Base-by-base conservation (phyloP, 2,329 filamentous ascomycete species). In the Arthrobotrys sinensis region DNA sequence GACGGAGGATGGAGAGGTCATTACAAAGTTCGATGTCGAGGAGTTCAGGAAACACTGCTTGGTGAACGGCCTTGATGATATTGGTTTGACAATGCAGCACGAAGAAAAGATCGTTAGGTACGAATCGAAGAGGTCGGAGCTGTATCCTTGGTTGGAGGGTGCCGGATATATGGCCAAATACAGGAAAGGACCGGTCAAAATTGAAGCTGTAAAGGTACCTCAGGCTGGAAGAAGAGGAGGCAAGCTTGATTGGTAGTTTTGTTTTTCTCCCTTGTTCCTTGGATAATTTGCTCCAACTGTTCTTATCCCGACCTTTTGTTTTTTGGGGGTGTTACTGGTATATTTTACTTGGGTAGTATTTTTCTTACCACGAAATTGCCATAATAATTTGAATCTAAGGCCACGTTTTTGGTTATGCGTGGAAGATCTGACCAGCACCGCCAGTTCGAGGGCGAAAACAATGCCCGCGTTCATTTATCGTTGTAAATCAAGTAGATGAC, bases 31-130 rank as follows among this genome's bases (percentile, higher is more conserved):
- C 83, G 92, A 97, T 0, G 92, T 97, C 4, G 95, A 98, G 83
- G 90, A 92, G 85, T 98, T 98, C 88, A 88, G 94, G 84, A 97
- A 96, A 86, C 93, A 98, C 86, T 98, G 95, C 85, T 86, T 98
- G 63, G 85, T 97, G 82, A 97, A 98, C 83, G 95, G 95, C 0
- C 90, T 98, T 8, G 95, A 98, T 83, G 96, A 98, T 82, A 98
- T 98, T 82, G 95, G 95, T 40, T 86, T 98, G 80, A 98, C 95
- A 4, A 93, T 97, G 88, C 93, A 96, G 86, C 89, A 93, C 86
- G 94, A 96, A 80, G 91, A 94, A 79, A 94, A 97, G 88, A 97
- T 98, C 83, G 86, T 88, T 73, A 88, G 88, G 77, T 97, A 96
- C 82, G 95, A 98, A 89, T 86, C 87, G 82, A 91, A 91, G 85